phyloP scores from a whole-genome alignment of 176 grass and related monocot species.

The Avena insularis region DNA sequence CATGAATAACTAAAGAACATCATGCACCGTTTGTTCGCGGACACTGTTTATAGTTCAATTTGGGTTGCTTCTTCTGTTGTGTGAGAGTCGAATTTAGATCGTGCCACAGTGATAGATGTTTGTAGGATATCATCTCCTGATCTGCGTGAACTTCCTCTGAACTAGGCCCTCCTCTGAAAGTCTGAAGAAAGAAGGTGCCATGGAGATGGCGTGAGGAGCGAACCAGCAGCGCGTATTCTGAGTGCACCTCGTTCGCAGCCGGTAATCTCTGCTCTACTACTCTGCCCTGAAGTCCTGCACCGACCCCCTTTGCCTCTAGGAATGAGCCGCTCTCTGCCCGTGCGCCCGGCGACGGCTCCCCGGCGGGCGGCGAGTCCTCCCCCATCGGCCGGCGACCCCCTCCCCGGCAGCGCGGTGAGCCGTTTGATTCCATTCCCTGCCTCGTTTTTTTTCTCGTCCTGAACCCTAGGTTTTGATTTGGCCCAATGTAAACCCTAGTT shows the following conservation, averaged over 20 bases:
- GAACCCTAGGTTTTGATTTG: not conserved
- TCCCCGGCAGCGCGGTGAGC: constrained; percentile 13
- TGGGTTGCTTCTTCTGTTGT: no score
- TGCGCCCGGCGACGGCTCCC: not conserved
- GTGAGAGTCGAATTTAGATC: no score
- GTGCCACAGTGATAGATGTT: no score
- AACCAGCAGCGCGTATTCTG: not conserved
- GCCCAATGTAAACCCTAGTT: not conserved
- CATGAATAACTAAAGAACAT: no score
- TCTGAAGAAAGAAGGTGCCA: not conserved
- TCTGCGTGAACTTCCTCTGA: no score
- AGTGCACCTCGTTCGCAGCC: not conserved
- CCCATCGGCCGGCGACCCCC: not conserved
- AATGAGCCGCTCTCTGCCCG: not conserved
- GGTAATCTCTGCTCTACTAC: not conserved
- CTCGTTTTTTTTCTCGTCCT: not conserved
- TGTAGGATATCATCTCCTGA: no score
- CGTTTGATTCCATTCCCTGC: not conserved
- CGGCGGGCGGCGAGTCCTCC: not conserved
- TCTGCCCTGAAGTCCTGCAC: not conserved
- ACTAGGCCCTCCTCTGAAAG: not conserved
- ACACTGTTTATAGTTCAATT: no score
- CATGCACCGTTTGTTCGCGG: no score
- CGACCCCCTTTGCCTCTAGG: not conserved
- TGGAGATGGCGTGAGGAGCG: not conserved